These are phyloP conservation scores for Ichthyophthirius multifiliis DNA, from an alignment of 169 alveolate genomes.

Conservation along the genomic window DNA sequence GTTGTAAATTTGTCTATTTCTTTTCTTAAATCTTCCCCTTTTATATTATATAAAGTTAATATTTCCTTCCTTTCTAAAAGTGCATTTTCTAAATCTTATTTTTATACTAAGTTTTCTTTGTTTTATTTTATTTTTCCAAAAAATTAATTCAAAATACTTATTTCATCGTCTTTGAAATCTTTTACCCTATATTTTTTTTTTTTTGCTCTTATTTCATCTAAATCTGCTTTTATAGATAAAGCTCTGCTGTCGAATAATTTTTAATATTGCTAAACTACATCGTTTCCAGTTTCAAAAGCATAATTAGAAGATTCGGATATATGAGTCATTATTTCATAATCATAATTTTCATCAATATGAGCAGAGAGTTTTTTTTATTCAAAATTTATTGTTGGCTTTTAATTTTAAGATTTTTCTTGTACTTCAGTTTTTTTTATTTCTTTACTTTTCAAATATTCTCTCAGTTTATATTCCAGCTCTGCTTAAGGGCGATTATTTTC, in stretches of 20 bases:
- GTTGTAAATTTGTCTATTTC: background rate
- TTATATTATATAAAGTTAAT: background rate
- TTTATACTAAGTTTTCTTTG: background rate
- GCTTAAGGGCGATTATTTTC: background rate
- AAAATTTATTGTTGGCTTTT: background rate
- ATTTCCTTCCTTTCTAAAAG: background rate
- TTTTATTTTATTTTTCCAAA: background rate
- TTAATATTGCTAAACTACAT: background rate
- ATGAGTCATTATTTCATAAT: background rate
- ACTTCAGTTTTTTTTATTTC: background rate
- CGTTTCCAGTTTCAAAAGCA: constrained; percentile 9
- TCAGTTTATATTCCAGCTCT: background rate
- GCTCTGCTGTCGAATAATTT: background rate
- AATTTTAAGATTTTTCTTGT: background rate
- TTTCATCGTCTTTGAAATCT: background rate
- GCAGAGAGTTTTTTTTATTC: background rate
- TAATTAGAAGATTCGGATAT: background rate
- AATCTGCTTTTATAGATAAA: too few relatives aligned
- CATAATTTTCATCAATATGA: background rate
- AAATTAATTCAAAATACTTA: background rate
- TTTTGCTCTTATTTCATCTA: background rate
- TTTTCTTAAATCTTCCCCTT: background rate
- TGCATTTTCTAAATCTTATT: background rate
- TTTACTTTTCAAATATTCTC: background rate
- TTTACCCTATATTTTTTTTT: background rate